Evolutionary conservation across 2,329 filamentous ascomycete species (phyloP), one percentile per base, ranked within the genome.

Genomic region (Pestalotiopsis sp.): DNA sequence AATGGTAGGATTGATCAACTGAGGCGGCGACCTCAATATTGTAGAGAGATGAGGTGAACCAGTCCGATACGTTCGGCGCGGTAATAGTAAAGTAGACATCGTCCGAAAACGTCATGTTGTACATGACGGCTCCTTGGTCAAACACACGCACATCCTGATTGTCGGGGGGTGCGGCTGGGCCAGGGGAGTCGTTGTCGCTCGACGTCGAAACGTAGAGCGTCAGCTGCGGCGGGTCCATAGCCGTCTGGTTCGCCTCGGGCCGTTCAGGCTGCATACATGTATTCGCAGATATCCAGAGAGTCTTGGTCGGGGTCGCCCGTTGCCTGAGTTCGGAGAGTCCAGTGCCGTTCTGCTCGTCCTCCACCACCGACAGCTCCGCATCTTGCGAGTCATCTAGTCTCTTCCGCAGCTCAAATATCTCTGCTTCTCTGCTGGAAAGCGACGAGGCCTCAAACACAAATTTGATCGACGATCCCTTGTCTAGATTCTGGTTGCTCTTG

Each of bases 1-100:
- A 85, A 80, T 97, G 92, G 77, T 93, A 98, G 69, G 87, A 92
- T 1, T 83, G 87, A 74, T 97, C 92, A n/a, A 91, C 90, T 1
- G 95, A 98, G 4, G 89, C 92, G 1, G 93, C 94, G 25, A 99
- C 82, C 74, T 97, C 86, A 73, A 95, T 95, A 69, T 91, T 92
- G 84, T 94, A 99, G 55, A 72, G 68, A 11, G 58, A 70, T 23
- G 84, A 83, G 2, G 91, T 92, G 59, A 81, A 82, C 14, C 84
- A 83, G 0, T 80, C 75, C 0, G 90, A 86, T 11, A 91, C 81
- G 49, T 89, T 87, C 0, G 92, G 91, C 0, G 94, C 94, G 25
- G 87, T 84, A 4, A 99, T 85, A 2, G 91, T 90, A 70, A 99
- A 86, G 75, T 92, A 97, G 3, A 98, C 84, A 75, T 93, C 88